A percentile compares a stretch with the other conserved stretches of the same genome.
Conservation (phyloP, 768 basidiomycete genomes). For the Hericium alpestre region DNA sequence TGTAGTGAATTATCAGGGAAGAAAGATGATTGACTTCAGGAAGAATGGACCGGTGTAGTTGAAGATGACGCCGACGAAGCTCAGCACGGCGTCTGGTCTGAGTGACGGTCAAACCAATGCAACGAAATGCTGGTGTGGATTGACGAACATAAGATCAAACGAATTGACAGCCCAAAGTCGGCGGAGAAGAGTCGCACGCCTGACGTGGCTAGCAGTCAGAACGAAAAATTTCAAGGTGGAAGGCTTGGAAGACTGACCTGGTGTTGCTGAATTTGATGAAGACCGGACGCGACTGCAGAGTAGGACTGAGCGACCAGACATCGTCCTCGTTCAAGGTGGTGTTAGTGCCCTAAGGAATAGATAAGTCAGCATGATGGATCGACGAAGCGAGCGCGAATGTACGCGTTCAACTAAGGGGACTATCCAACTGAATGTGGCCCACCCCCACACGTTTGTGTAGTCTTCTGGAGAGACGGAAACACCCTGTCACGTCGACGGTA, state of each 20-base stretch:
- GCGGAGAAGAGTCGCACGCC: constrained; percentile 29
- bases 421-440: constrained; percentile 61
- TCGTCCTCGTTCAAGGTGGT: background rate
- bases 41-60: constrained; percentile 81
- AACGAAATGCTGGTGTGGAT: background rate
- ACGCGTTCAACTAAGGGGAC: constrained; percentile 37
- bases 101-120: background rate
- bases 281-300: background rate
- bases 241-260: constrained; percentile 5
- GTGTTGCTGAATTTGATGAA: constrained; percentile 27
- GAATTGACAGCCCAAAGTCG: constrained; percentile 36
- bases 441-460: constrained; percentile 50
- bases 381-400: background rate
- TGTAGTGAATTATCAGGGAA: background rate
- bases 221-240: background rate
- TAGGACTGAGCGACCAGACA: constrained; percentile 1
- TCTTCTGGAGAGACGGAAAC: constrained; percentile 22
- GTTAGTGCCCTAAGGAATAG: background rate
- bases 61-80: constrained; percentile 58
- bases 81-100: constrained; percentile 54
- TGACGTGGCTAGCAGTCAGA: background rate
- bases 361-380: background rate
- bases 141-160: constrained; percentile 28
- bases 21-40: constrained; percentile 38
- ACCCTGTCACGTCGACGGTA: background rate